Evolutionary conservation across 2,329 filamentous ascomycete genomes (phyloP), one percentile per base, ranked within the genome.

Genomic region (Fusarium cyanostomum): DNA sequence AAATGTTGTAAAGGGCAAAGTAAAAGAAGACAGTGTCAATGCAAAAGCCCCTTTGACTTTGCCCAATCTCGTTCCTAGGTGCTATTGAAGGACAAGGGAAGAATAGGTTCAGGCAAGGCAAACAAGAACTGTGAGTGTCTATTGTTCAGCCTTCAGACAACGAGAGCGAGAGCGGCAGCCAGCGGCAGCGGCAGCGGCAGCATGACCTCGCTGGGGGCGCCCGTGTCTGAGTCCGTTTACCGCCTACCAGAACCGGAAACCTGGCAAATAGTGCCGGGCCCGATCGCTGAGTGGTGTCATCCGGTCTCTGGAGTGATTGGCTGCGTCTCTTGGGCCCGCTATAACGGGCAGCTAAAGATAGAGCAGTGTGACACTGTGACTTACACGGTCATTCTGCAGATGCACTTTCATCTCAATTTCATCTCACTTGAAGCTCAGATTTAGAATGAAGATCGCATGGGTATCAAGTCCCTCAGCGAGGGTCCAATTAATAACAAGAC

Each of bases 171-270:
- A 57, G 39, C 48, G 50, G 39, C 34, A 37, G 31, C 54, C 38
- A 15, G 16, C 33, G 24, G 39, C 45, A 57, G 39, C 48, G 50
- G 39, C 34, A 37, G 31, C 54, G 48, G 55, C 43, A 46, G 59
- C 68, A 71, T 70, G 67, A 69, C 67, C 62, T 57, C 52, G 48
- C 44, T 52, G 56, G 56, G 56, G 16, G 39, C 39, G 49, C 35
- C 33, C 16, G 18, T 46, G 60, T 39, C 38, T 34, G 51, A 67
- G 42, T 52, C 37, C 24, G 3, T 24, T 71, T 54, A 71, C 69
- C 69, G 69, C 69, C 66, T 71, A 38, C 69, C 59, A 11, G 18
- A 63, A 66, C 15, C 44, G 58, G 68, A 10, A 52, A 34, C 15
- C 24, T 24, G 15, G 42, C 30, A 52, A 57, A 68, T 66, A 69